phyloP scores from a whole-genome alignment of 768 basidiomycete genomes.

The Hygrocybe coccinea region DNA sequence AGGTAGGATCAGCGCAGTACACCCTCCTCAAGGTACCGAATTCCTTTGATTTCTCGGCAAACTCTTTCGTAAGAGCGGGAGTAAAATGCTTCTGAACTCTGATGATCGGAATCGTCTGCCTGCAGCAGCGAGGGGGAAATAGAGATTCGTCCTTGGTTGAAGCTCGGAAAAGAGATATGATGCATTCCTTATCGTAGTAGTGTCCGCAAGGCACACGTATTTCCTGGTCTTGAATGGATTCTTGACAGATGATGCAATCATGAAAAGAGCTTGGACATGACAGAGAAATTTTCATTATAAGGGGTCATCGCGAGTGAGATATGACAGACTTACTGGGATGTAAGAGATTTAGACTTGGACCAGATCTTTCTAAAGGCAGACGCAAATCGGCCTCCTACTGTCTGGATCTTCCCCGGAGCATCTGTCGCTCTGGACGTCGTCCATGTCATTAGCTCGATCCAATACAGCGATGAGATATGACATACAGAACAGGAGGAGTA shows the following conservation, averaged over 20 bases:
- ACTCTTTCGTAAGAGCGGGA: constrained; percentile 20
- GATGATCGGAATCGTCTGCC: constrained; percentile 22
- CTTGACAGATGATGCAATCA: constrained; percentile 10
- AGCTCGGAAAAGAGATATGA: constrained; percentile 30
- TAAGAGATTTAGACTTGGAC: background rate
- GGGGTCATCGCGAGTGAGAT: background rate
- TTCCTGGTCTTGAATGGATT: background rate
- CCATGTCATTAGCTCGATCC: background rate
- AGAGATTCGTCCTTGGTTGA: constrained; percentile 37
- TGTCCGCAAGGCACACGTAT: constrained; percentile 36
- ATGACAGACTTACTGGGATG: background rate
- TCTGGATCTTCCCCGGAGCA: background rate
- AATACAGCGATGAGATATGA: background rate
- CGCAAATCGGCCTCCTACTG: background rate
- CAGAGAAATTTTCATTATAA: background rate
- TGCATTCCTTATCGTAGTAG: constrained; percentile 33
- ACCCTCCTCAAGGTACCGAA: constrained; percentile 43
- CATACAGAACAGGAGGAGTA: no score
- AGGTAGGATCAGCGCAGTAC: constrained; percentile 46
- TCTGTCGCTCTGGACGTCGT: no score
- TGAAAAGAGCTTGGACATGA: background rate
- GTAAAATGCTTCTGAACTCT: constrained; percentile 17
- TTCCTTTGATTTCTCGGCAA: constrained; percentile 43
- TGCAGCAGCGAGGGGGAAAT: constrained; percentile 41
- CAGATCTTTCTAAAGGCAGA: background rate